Evolutionary conservation across 78 protist species (phyloP), one percentile per base, ranked within the genome.

Genomic region (Dictyostelium brefeldianum): DNA sequence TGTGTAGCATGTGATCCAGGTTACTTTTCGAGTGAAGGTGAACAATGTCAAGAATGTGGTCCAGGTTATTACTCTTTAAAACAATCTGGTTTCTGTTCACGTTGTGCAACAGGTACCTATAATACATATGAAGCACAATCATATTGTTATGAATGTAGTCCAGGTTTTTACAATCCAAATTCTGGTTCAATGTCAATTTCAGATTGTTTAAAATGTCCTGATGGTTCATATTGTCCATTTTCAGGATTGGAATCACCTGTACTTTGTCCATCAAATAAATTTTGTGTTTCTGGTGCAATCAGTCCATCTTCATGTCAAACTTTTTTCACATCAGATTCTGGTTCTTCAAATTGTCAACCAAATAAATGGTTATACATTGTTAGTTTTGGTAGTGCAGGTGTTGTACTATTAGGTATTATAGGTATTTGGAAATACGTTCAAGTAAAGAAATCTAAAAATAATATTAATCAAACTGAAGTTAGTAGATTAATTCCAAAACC

Each of bases 401-500:
- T 59, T 31, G 47, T 85, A 22, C 22, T 85, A 18, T 17, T 85
- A 25, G 64, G 25, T 43, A 31, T 75, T 12, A n/a, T 77, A 25
- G 27, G 25, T 1, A 20, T 85, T 47, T 85, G 81, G 83, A 71
- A 56, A 43, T 51, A 54, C 27, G 80, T 73, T 51, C 81, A 65
- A 14, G 1, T 17, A 18, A 46, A 85, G 20, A 85, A 75, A 85
- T 51, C 43, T 10, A 71, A 85, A n/a, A 31, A 85, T 47, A 15
- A 15, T 18, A 14, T 56, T 15, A 15, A 46, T 10, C 4, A 12
- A 20, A 27, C 47, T 31, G 92, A 85, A 48, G 70, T 64, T 2
- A 79, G 71, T 12, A 71, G 92, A 85, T 78, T 85, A 48, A 85
- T 85, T 59, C 92, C 92, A 41, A 85, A 85, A 47, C 92, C 92